Conservation (phyloP, 331 rosid genomes). For the Quercus tomentella region DNA sequence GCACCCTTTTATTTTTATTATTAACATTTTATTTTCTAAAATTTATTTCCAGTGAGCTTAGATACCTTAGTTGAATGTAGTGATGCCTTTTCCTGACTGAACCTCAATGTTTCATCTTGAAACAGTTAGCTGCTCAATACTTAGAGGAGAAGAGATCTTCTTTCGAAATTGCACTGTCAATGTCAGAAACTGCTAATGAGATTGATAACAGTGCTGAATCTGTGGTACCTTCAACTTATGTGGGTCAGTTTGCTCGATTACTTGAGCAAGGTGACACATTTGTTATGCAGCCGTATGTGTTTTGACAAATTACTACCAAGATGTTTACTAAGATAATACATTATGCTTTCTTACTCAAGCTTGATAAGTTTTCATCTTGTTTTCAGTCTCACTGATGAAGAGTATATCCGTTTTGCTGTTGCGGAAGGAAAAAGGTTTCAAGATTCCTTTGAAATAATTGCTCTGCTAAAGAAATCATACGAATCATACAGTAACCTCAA, state of each 20-base stretch:
- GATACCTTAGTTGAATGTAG: not conserved
- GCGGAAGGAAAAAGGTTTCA: slow-evolving; percentile 82
- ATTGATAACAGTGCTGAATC: slow-evolving; percentile 57
- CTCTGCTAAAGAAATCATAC: slow-evolving; percentile 65
- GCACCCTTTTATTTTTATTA: not conserved
- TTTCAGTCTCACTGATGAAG: slow-evolving; percentile 87
- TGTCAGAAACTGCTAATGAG: slow-evolving; percentile 60
- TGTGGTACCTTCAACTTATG: slow-evolving; percentile 70
- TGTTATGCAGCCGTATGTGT: slow-evolving; percentile 77
- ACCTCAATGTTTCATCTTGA: slow-evolving; percentile 24
- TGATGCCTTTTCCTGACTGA: not conserved
- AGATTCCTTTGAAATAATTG: slow-evolving; percentile 88
- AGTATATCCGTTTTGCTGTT: slow-evolving; percentile 55
- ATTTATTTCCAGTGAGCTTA: not conserved
- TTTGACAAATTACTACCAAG: slow-evolving; percentile 10
- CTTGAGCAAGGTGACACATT: slow-evolving; percentile 68
- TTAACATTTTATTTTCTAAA: too few relatives aligned
- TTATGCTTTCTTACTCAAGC: slow-evolving; percentile 14
- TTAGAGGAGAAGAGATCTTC: slow-evolving; percentile 78
- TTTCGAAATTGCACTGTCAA: slow-evolving; percentile 64
- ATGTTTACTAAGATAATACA: not conserved
- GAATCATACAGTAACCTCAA: slow-evolving; percentile 58
- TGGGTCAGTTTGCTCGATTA: slow-evolving; percentile 82
- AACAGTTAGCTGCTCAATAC: slow-evolving; percentile 90
- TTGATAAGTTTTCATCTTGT: slow-evolving; percentile 18